Base-by-base conservation (phyloP, 345 rosid species). In the Microcos paniculata region DNA sequence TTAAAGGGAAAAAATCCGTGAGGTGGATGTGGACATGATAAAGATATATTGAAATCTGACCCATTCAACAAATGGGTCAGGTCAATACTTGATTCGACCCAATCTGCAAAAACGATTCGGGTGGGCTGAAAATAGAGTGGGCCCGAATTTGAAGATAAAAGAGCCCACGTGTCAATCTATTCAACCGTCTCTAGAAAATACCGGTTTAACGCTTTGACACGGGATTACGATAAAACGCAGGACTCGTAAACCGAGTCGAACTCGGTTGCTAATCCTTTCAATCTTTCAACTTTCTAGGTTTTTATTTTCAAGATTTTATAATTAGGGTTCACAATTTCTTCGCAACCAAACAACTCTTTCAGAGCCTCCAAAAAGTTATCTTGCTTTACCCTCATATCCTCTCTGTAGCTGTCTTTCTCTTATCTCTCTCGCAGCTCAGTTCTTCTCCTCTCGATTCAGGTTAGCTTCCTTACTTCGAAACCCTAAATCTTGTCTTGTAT, bases 301-400 rank as follows among this genome's bases (percentile, higher is more conserved):
- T n/a, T n/a, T n/a, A 57, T 23, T 19, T 15, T 1, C 9, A 9
- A 42, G 15, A 35, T 43, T 49, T 23, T 26, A 24, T 3, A 3
- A 28, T 40, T 72, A 72, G 76, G 67, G 76, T 72, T 72, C 38
- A 40, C 35, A 57, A 38, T 40, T 19, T 52, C 52, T 21, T 58
- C 67, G 67, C 12, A 40, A 56, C 33, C 40, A 26, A 40, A 26
- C 42, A 24, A 56, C 46, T 10, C 9, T 15, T n/a, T 16, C 14
- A 38, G 42, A 40, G 51, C 62, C 38, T 57, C 75, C 64, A 42
- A 42, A 1, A 31, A 49, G 72, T 10, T 38, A 7, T 55, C 31
- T 0, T 3, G 10, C 23, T 19, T 72, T 57, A 24, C 53, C 55
- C 35, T 56, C 52, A 26, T 46, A 1, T 56, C 58, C 23, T 13